phyloP scores from a whole-genome alignment of 176 grass and related monocot species.

The Musa beccarii region DNA sequence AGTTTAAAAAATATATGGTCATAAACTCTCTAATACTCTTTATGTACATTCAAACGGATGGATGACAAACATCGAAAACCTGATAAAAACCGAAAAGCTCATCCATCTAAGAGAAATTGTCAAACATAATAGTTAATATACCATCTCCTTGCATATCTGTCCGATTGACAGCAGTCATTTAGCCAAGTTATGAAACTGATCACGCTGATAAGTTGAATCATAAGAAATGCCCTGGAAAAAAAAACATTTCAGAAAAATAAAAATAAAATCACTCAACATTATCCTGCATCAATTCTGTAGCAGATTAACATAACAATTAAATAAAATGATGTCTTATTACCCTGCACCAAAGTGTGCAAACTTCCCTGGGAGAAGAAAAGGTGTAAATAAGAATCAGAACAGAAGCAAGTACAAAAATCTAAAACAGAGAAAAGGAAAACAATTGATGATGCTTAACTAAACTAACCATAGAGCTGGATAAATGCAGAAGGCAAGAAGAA shows the following conservation, averaged over 20 bases:
- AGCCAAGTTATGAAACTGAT: constrained; percentile 90
- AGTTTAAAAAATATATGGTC: no score
- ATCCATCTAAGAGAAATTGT: no score
- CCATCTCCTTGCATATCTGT: constrained; percentile 63
- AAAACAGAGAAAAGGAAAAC: background rate
- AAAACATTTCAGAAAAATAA: background rate
- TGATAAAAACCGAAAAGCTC: no score
- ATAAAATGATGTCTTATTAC: constrained; percentile 28
- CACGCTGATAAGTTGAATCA: constrained; percentile 87
- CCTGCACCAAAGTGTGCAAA: constrained; percentile 87
- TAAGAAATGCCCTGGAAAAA: constrained; percentile 60
- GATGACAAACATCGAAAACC: no score
- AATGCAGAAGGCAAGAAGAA: constrained; percentile 74
- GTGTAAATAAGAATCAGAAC: background rate
- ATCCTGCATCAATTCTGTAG: background rate
- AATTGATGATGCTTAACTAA: background rate
- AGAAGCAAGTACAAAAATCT: background rate
- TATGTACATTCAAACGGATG: no score
- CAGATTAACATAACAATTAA: constrained; percentile 5
- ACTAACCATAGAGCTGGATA: constrained; percentile 84
- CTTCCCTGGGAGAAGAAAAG: constrained; percentile 41
- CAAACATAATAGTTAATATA: constrained; percentile 13
- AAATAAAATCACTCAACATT: background rate
- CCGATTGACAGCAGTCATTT: constrained; percentile 71
- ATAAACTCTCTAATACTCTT: no score